phyloP scores from a whole-genome alignment of 768 basidiomycete genomes.

The Kwoniella dendrophila region DNA sequence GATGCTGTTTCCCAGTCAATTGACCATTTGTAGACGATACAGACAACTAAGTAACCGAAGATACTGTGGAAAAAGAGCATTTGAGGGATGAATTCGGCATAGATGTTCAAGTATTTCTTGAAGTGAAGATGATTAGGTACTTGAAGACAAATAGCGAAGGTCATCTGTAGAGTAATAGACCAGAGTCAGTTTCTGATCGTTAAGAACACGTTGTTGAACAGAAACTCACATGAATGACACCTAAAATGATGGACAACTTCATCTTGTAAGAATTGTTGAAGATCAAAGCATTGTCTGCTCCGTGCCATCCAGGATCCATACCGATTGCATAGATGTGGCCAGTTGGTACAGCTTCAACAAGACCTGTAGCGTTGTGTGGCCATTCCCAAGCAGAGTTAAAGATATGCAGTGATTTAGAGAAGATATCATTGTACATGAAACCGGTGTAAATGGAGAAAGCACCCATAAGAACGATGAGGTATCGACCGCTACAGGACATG shows the following conservation, averaged over 20 bases:
- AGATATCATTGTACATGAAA: slow-evolving; percentile 97
- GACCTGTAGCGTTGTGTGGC: slow-evolving; percentile 62
- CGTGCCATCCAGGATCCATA: slow-evolving; percentile 93
- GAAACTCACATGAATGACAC: slow-evolving; percentile 84
- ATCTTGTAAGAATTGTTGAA: slow-evolving; percentile 99
- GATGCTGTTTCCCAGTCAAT: slow-evolving; percentile 79
- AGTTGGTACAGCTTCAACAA: slow-evolving; percentile 62
- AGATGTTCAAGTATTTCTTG: slow-evolving; percentile 82
- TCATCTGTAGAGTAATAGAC: slow-evolving; percentile 73
- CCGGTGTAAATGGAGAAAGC: slow-evolving; percentile 94
- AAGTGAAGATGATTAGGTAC: slow-evolving; percentile 93
- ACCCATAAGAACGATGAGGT: slow-evolving; percentile 99
- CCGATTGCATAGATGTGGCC: slow-evolving; percentile 88
- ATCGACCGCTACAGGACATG: slow-evolving; percentile 71
- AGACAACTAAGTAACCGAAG: slow-evolving; percentile 91
- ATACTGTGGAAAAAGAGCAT: slow-evolving; percentile 97
- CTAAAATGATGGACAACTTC: slow-evolving; percentile 97
- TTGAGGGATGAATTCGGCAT: slow-evolving; percentile 93
- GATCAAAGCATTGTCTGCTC: slow-evolving; percentile 82
- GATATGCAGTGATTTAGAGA: slow-evolving; percentile 85
- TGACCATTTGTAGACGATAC: slow-evolving; percentile 96
- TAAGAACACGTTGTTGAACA: background rate
- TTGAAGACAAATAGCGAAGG: slow-evolving; percentile 94
- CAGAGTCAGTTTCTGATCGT: background rate
- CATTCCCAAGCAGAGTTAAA: slow-evolving; percentile 91